Conservation (phyloP, 495 filamentous ascomycete genomes). For the Hypomontagnella submonticulosa region DNA sequence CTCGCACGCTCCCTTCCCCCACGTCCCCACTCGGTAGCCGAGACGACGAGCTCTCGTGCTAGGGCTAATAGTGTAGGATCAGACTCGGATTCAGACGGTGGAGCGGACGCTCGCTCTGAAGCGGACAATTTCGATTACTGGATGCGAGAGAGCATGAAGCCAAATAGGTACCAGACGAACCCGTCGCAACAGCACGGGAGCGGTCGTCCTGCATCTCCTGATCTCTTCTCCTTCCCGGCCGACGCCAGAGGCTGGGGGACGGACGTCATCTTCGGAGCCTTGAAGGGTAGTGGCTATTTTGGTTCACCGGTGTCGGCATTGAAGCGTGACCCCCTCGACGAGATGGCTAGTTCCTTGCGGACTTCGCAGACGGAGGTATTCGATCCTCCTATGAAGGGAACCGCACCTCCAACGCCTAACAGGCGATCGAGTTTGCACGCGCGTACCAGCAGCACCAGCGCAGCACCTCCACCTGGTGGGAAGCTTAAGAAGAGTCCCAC, state of each 20-base stretch:
- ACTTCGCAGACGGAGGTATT: constrained; percentile 43
- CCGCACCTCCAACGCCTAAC: constrained; percentile 52
- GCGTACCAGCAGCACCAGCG: constrained; percentile 45
- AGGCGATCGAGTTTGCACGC: constrained; percentile 58
- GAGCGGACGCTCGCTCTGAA: constrained; percentile 50
- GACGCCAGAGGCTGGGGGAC: constrained; percentile 54
- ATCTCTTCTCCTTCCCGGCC: constrained; percentile 59
- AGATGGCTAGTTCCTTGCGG: constrained; percentile 50
- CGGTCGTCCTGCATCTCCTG: constrained; percentile 51
- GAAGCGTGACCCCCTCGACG: constrained; percentile 53
- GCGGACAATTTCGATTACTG: constrained; percentile 56
- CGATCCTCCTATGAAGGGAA: constrained; percentile 31
- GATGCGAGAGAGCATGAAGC: constrained; percentile 57
- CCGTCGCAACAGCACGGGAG: constrained; percentile 36
- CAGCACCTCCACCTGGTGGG: constrained; percentile 31
- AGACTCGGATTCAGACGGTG: constrained; percentile 48
- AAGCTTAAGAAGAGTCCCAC: constrained; percentile 45
- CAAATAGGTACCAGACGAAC: constrained; percentile 41
- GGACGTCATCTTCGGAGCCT: constrained; percentile 55
- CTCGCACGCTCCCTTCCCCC: constrained; percentile 41
- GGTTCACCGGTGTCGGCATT: constrained; percentile 45
- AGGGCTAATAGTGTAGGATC: constrained; percentile 52
- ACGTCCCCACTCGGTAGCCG: constrained; percentile 50
- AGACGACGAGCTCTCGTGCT: constrained; percentile 46
- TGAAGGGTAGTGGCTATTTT: constrained; percentile 51